Conservation (phyloP, 1,139 yeast genomes). For the Candida buenavistaensis region DNA sequence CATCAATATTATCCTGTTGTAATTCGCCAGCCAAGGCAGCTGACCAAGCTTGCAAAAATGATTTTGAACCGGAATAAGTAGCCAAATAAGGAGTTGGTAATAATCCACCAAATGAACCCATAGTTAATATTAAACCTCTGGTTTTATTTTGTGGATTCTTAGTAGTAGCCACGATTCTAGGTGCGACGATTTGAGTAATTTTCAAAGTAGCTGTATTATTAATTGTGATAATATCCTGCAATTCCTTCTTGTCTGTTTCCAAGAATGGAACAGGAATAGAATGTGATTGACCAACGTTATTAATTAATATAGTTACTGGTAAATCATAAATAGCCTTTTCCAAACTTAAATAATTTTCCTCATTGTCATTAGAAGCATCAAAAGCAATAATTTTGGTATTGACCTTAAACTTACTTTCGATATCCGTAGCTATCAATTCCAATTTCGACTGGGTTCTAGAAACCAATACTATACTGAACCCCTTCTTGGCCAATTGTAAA, state of each 20-base stretch:
- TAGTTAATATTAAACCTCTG: conserved; percentile 79
- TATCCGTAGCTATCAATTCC: conserved; percentile 62
- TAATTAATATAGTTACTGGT: conserved; percentile 73
- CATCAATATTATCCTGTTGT: conserved; percentile 68
- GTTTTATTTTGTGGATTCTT: conserved; percentile 30
- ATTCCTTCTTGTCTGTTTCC: conserved; percentile 73
- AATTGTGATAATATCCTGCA: conserved; percentile 77
- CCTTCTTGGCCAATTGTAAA: conserved; percentile 77
- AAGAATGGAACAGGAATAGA: conserved; percentile 91
- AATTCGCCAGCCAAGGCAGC: conserved; percentile 88
- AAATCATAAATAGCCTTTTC: conserved; percentile 48
- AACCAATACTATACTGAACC: conserved; percentile 79
- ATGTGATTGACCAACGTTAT: conserved; percentile 95
- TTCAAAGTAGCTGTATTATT: conserved; percentile 84
- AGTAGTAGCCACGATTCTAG: conserved; percentile 60
- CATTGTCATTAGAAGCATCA: conserved; percentile 67
- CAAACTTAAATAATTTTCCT: conserved; percentile 49
- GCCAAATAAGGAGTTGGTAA: conserved; percentile 92
- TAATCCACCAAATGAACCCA: conserved; percentile 97
- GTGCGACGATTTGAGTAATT: conserved; percentile 76
- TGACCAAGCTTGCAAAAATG: conserved; percentile 93
- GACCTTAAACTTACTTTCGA: conserved; percentile 60
- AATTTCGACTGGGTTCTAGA: conserved; percentile 84
- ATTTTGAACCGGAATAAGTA: conserved; percentile 94
- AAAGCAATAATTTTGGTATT: conserved; percentile 69